A percentile compares a stretch with the other conserved stretches of the same genome.
Conservation (phyloP, 2,329 filamentous ascomycete genomes). For the Colletotrichum eremochloae region DNA sequence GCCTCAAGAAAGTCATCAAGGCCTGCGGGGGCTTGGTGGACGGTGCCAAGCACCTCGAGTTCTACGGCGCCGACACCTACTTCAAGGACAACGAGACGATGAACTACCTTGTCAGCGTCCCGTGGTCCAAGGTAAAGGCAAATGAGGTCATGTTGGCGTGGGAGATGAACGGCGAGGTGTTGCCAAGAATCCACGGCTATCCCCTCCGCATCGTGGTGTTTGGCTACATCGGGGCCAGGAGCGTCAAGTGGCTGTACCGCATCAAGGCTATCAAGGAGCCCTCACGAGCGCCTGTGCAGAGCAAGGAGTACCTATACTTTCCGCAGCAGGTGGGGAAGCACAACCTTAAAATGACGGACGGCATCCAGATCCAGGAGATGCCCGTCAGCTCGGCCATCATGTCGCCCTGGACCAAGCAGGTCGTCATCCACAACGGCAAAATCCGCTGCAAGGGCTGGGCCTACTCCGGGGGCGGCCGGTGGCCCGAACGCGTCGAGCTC, state of each 20-base stretch:
- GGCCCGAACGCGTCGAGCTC: constrained; percentile 74
- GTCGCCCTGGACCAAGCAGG: constrained; percentile 71
- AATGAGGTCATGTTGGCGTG: constrained; percentile 77
- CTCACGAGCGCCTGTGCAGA: constrained; percentile 71
- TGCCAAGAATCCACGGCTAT: constrained; percentile 76
- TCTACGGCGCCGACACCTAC: constrained; percentile 79
- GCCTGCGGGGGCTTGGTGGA: constrained; percentile 72
- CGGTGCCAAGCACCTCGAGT: constrained; percentile 72
- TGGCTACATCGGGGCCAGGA: constrained; percentile 77
- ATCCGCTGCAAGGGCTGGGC: constrained; percentile 71
- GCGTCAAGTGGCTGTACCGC: constrained; percentile 73
- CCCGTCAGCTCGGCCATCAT: constrained; percentile 77
- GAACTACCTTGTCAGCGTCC: constrained; percentile 78
- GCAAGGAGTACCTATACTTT: constrained; percentile 77
- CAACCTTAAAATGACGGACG: constrained; percentile 69
- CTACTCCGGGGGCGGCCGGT: constrained; percentile 69
- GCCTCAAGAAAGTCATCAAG: constrained; percentile 78
- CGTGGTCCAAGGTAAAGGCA: constrained; percentile 75
- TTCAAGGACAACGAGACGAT: constrained; percentile 75
- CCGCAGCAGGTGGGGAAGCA: constrained; percentile 77
- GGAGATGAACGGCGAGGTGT: constrained; percentile 77
- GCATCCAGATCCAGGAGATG: constrained; percentile 79
- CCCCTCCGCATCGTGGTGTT: constrained; percentile 73
- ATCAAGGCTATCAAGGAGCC: constrained; percentile 73
- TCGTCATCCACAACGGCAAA: constrained; percentile 70